Percentiles rank a stretch among this genome's conserved stretches.
These are phyloP conservation scores for Neurospora cerealis DNA, from an alignment of 495 filamentous ascomycete species.

Conservation along the genomic window DNA sequence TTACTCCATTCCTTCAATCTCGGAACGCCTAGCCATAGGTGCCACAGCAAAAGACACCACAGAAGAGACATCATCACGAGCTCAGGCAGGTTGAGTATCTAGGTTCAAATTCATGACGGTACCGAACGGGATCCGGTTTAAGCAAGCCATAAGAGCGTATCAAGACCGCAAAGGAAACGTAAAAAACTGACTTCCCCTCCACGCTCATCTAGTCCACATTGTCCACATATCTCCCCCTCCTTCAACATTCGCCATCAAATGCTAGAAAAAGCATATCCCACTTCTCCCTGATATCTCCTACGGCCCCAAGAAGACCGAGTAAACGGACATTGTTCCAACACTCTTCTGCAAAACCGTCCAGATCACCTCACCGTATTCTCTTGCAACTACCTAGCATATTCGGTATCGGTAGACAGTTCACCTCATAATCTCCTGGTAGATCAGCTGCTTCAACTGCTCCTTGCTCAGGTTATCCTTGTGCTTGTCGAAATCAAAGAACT, in stretches of 20 bases:
- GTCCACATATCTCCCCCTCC: neutral
- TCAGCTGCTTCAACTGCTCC: conserved; percentile 93
- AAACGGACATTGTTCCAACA: conserved; percentile 2
- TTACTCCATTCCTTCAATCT: neutral
- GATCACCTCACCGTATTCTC: neutral
- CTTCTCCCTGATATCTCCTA: neutral
- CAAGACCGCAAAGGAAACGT: neutral
- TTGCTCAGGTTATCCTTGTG: conserved; percentile 98
- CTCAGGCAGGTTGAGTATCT: neutral
- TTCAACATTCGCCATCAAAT: neutral
- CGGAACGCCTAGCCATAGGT: neutral
- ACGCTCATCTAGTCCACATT: neutral
- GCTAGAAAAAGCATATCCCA: neutral
- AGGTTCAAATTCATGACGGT: neutral
- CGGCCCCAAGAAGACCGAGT: neutral
- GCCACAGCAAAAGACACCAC: neutral
- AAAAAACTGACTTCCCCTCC: neutral
- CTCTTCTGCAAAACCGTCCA: neutral
- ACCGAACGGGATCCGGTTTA: neutral
- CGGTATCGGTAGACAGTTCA: conserved; percentile 22
- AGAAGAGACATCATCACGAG: neutral
- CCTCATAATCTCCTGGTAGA: conserved; percentile 98
- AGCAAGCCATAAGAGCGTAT: neutral
- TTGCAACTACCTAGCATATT: neutral
- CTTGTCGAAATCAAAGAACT: conserved; percentile 99